These are phyloP conservation scores for Oxytropis ochrocephala DNA, from an alignment of 306 rosid species.

Conservation along the genomic window DNA sequence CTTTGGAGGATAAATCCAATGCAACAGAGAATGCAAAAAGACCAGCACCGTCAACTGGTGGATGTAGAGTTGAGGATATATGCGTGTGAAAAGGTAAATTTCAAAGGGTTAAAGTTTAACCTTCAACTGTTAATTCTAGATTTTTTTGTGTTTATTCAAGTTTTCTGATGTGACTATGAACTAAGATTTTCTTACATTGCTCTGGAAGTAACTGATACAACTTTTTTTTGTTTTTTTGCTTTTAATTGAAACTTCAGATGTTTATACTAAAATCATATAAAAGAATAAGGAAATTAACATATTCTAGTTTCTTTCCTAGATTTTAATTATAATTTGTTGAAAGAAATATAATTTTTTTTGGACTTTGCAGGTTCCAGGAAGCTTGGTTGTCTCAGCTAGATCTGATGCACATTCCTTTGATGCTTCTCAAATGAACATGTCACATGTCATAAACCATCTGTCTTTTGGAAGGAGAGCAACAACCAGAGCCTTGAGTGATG, in stretches of 20 bases:
- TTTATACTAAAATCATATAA: background rate
- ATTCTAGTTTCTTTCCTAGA: background rate
- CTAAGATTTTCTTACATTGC: background rate
- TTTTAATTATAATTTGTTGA: background rate
- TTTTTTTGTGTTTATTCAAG: background rate
- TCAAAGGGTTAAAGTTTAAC: background rate
- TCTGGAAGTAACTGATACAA: background rate
- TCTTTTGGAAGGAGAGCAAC: conserved; percentile 68
- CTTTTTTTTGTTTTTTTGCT: background rate
- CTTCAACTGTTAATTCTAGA: background rate
- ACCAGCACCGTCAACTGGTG: conserved; percentile 90
- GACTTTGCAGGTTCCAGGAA: conserved; percentile 86
- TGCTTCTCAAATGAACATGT: conserved; percentile 93
- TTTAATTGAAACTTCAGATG: background rate
- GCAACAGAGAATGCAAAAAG: conserved; percentile 48
- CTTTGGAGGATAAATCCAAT: conserved; percentile 62
- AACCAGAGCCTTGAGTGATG: conserved; percentile 59
- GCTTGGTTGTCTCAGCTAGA: conserved; percentile 70
- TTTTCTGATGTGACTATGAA: conserved; percentile 3
- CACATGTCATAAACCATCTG: conserved; percentile 74
- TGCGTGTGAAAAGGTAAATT: conserved; percentile 88
- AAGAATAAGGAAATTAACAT: background rate
- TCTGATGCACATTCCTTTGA: conserved; percentile 92
- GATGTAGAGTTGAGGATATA: conserved; percentile 84
- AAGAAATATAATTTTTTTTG: conserved; percentile 18